Evolutionary conservation across 495 filamentous ascomycete species (phyloP).

Genomic region (Penicillium macrosclerotiorum): DNA sequence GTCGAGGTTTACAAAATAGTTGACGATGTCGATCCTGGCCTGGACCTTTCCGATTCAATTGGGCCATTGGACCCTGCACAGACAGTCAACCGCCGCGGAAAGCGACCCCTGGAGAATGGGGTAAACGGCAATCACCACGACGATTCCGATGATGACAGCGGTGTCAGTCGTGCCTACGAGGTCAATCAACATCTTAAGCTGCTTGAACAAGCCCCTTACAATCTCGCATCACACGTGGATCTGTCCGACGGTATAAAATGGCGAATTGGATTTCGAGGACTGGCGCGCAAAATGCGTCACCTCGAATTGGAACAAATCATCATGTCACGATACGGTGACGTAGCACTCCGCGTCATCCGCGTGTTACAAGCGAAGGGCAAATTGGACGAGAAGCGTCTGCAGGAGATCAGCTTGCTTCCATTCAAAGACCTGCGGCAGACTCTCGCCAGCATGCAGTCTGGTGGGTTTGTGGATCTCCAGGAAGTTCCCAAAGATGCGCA

Average conservation of each 20-base stretch:
- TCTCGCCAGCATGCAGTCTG: constrained; percentile 75
- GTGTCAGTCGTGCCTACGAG: constrained; percentile 42
- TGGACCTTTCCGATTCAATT: constrained; percentile 40
- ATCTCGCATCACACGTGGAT: constrained; percentile 53
- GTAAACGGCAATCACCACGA: constrained; percentile 31
- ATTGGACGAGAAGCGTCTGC: constrained; percentile 83
- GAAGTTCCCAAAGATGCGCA: constrained; percentile 86
- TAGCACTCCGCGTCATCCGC: constrained; percentile 72
- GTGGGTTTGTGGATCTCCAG: constrained; percentile 82
- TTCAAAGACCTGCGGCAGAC: constrained; percentile 78
- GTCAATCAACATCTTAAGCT: constrained; percentile 77
- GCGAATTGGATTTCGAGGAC: constrained; percentile 71
- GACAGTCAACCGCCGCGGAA: constrained; percentile 27
- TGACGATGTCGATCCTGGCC: constrained; percentile 38
- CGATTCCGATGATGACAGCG: constrained; percentile 13
- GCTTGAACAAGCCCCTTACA: constrained; percentile 67
- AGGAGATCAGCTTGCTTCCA: constrained; percentile 68
- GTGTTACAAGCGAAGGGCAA: constrained; percentile 85
- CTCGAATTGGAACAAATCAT: constrained; percentile 76
- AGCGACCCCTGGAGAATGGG: constrained; percentile 40
- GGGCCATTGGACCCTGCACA: constrained; percentile 31
- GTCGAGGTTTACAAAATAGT: constrained; percentile 36
- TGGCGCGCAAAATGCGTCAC: constrained; percentile 66
- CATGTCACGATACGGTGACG: constrained; percentile 67
- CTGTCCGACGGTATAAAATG: constrained; percentile 63